A percentile compares a stretch with the other conserved stretches of the same genome.
phyloP scores from a whole-genome alignment of 2,329 filamentous ascomycete species.

The Chrysoporthe deuterocubensis region DNA sequence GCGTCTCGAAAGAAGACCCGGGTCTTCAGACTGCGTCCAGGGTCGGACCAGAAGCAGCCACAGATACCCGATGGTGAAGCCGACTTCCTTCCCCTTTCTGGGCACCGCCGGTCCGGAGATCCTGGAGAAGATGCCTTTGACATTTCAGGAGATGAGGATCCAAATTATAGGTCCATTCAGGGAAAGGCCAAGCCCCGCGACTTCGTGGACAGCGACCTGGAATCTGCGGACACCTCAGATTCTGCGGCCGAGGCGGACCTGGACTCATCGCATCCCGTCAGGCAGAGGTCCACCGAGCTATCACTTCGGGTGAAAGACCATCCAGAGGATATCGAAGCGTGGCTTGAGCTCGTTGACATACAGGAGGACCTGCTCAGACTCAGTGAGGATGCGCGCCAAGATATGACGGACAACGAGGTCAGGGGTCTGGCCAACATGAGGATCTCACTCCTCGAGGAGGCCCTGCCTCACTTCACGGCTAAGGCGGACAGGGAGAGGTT shows the following conservation, averaged over 20 bases:
- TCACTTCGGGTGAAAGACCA: conserved; percentile 65
- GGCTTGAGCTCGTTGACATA: conserved; percentile 78
- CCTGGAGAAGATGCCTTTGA: conserved; percentile 44
- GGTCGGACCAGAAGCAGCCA: conserved; percentile 13
- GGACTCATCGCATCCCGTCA: conserved; percentile 50
- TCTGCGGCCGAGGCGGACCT: conserved; percentile 42
- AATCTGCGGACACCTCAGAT: conserved; percentile 51
- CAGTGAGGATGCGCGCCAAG: conserved; percentile 47
- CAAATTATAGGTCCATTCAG: conserved; percentile 69
- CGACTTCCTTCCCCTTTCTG: conserved; percentile 54
- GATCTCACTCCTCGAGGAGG: conserved; percentile 78
- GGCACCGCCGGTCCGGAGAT: conserved; percentile 45
- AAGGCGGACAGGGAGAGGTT: conserved; percentile 61
- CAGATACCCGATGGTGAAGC: conserved; percentile 28
- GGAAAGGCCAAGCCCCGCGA: conserved; percentile 60
- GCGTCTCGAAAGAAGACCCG: conserved; percentile 43
- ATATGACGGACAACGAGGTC: conserved; percentile 62
- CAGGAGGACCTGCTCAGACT: conserved; percentile 70
- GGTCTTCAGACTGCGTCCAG: conserved; percentile 44
- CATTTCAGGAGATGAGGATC: conserved; percentile 44
- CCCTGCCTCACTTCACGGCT: conserved; percentile 60
- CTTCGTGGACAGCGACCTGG: conserved; percentile 53
- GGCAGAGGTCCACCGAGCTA: conserved; percentile 63
- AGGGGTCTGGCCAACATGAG: conserved; percentile 78
- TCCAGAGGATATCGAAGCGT: conserved; percentile 70